Base-by-base conservation (phyloP, 306 rosid genomes). In the Quercus mongolica region DNA sequence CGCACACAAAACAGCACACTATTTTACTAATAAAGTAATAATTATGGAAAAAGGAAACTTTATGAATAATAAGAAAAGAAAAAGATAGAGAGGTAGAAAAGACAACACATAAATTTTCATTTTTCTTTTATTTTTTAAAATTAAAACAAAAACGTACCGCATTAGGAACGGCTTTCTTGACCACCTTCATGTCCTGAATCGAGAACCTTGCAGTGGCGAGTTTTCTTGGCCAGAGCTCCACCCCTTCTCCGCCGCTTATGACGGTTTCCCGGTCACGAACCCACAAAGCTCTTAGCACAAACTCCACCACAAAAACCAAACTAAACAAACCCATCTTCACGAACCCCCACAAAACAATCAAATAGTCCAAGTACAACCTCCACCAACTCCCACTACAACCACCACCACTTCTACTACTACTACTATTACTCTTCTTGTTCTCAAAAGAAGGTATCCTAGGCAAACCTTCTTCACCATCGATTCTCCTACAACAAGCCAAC, bases 141-240 rank as follows among this genome's bases (percentile, higher is more conserved):
- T 68, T 68, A 8, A 71, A 3, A 51, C 10, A 62, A 58, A 26
- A 3, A 75, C 83, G 79, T 51, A 89, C 94, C 62, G 90, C 96
- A 58, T 84, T 65, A 0, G 77, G 79, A 78, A 89, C 82, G 6
- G 91, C 94, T 3, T 23, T 80, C 85, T 91, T 94, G 67, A 91
- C 89, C 2, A 26, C 68, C 81, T 91, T 92, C 97, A 94, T 91
- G 77, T 94, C 84, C 56, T 90, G 80, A 71, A 94, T 46, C 44
- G 79, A 64, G 63, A 94, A 88, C 73, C 86, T 26, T 1, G 98
- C 97, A 6, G 96, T 91, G 9, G 86, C 97, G 3, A 94, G 79
- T 79, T 86, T 87, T 78, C 97, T 86, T 13, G 97, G 98, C 98
- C 97, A 94, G 5, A 87, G 90, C 85, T 94, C 95, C 82, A 91